phyloP scores from a whole-genome alignment of 352 stramenopile species.

The Globisporangium abappressorium region DNA sequence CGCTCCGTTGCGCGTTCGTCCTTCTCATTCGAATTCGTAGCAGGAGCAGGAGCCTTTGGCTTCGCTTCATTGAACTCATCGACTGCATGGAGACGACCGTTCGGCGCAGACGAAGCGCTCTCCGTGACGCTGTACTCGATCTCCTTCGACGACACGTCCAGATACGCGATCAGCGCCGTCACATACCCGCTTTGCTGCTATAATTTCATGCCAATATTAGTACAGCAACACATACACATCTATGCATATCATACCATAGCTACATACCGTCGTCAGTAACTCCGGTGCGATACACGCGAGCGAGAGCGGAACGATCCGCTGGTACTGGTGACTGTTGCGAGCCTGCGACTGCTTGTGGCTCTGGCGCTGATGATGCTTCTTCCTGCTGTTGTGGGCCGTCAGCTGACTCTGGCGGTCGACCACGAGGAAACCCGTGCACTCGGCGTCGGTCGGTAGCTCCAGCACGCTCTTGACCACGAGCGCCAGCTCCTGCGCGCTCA shows the following conservation, averaged over 20 bases:
- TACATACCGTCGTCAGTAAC: conserved; percentile 26
- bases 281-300: conserved; percentile 51
- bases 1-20: conserved; percentile 11
- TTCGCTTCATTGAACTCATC: not conserved
- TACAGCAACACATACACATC: not conserved
- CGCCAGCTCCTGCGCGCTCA: conserved; percentile 44
- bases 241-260: not conserved
- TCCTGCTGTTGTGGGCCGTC: not conserved
- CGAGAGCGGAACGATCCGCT: conserved; percentile 55
- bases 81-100: not conserved
- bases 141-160: not conserved
- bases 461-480: conserved; percentile 35
- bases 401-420: not conserved
- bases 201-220: not conserved
- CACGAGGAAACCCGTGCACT: conserved; percentile 43
- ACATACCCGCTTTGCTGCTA: conserved; percentile 20
- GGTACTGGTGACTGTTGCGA: not conserved
- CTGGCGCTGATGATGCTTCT: conserved; percentile 6
- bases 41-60: not conserved
- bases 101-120: not conserved
- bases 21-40: not conserved
- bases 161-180: conserved; percentile 19
- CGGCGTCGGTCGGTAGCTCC: conserved; percentile 10
- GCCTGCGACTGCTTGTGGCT: not conserved
- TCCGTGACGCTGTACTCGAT: not conserved